Conservation (phyloP, 768 basidiomycete genomes). For the Kwoniella heveanensis region DNA sequence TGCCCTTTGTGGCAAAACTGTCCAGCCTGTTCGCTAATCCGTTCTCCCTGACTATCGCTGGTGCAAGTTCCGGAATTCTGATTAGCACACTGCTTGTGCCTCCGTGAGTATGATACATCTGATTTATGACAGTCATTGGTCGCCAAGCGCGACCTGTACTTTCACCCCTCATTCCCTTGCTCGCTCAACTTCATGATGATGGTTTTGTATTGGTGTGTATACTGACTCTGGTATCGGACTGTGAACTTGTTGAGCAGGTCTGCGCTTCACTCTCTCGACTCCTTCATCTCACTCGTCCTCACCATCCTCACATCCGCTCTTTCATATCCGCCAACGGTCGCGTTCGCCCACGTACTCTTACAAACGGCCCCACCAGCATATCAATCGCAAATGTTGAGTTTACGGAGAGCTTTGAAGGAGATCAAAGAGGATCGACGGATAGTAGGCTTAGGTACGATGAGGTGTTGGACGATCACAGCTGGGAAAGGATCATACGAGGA, state of each 20-base stretch:
- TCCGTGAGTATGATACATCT: constrained; percentile 59
- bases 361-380: constrained; percentile 74
- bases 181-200: too few relatives aligned
- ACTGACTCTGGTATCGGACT: too few relatives aligned
- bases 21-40: constrained; percentile 68
- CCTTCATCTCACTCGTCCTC: constrained; percentile 76
- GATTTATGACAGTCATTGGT: too few relatives aligned
- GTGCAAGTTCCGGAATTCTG: constrained; percentile 65
- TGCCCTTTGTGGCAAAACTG: constrained; percentile 24
- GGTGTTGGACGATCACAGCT: constrained; percentile 31
- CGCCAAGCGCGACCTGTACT: too few relatives aligned
- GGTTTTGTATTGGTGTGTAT: too few relatives aligned
- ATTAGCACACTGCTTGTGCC: constrained; percentile 63
- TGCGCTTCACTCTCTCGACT: constrained; percentile 66
- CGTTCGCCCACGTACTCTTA: constrained; percentile 80
- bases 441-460: constrained; percentile 41
- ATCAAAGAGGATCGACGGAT: constrained; percentile 58
- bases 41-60: constrained; percentile 68
- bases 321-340: constrained; percentile 79
- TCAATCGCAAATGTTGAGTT: constrained; percentile 72
- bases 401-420: constrained; percentile 79
- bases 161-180: too few relatives aligned
- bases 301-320: constrained; percentile 77
- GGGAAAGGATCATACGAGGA: constrained; percentile 27
- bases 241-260: too few relatives aligned